Evolutionary conservation across 371 early-diverging fungal genomes (phyloP), one percentile per base, ranked within the genome.

Genomic region (Mucor indicus): DNA sequence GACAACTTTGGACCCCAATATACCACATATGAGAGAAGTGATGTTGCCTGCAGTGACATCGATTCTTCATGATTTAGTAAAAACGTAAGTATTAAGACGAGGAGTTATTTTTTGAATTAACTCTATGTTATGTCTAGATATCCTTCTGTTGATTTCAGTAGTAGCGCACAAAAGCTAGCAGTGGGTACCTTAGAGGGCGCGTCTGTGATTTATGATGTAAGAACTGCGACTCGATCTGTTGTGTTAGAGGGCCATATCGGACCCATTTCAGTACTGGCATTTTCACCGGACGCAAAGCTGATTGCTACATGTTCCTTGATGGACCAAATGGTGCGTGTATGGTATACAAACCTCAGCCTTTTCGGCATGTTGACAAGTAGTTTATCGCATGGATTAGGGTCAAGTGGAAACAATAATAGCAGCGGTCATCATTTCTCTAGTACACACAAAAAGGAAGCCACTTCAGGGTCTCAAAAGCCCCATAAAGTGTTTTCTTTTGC

Each of bases 101-200:
- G 36, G 9, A 24, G 4, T 21, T 38, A 3, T 1, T 16, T 22
- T 36, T 15, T 33, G 17, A 22, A 35, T 49, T 8, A 12, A 9
- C 25, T 45, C 29, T 11, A 9, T 17, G 9, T 37, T 40, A 25
- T n/a, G 36, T 16, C 7, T 50, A 72, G 73, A 20, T 85, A 83
- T 60, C 87, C 91, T 1, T 80, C 69, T 22, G 78, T 91, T 19
- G 81, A 86, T 37, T 91, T 94, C 54, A 91, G 91, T 55, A 71
- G 76, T 20, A 78, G 71, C 1, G 68, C 84, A 0, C 95, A 94
- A 62, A 80, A 88, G 30, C 60, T 94, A 11, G 85, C 85, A 0
- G 82, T 90, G 1, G 95, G 92, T n/a, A 84, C 86, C 1, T 44
- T 72, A 17, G 91, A 92, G 48, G 95, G 95, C 0, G 79, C 85